Evolutionary conservation across 73 alveolate species (phyloP).

Genomic region (Uronychia setigera): DNA sequence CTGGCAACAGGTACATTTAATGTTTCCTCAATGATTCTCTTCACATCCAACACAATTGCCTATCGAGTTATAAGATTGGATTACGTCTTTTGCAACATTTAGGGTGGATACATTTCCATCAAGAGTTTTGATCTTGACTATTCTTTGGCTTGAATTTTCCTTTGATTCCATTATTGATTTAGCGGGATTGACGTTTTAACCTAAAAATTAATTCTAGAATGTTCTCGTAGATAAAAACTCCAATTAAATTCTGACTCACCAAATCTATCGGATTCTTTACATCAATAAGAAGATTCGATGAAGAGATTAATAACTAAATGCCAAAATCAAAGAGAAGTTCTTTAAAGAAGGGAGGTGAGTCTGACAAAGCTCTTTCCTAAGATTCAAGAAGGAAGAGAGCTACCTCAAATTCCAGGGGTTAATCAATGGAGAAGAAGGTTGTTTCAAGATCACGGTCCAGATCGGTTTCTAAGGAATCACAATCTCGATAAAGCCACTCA

Average conservation of each 20-base stretch:
- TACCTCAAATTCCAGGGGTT: too few relatives aligned
- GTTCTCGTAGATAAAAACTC: not conserved
- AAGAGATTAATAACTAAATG: too few relatives aligned
- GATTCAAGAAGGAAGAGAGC: too few relatives aligned
- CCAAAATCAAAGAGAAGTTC: too few relatives aligned
- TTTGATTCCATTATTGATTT: not conserved
- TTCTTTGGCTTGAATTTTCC: not conserved
- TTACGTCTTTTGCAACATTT: constrained; percentile 14
- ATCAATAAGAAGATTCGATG: too few relatives aligned
- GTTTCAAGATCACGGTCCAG: too few relatives aligned
- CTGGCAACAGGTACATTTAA: constrained; percentile 44
- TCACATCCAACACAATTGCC: constrained; percentile 18
- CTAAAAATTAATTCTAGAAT: not conserved
- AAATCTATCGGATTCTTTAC: not conserved
- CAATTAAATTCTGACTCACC: not conserved
- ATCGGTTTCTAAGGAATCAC: too few relatives aligned
- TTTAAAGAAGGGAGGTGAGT: too few relatives aligned
- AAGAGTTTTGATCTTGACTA: constrained; percentile 49
- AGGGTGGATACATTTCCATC: constrained; percentile 45
- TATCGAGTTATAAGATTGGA: constrained; percentile 11
- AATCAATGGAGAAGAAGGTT: too few relatives aligned
- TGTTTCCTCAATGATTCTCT: constrained; percentile 4
- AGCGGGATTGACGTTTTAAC: too few relatives aligned
- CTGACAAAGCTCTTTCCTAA: too few relatives aligned
- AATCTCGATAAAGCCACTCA: too few relatives aligned